phyloP scores from a whole-genome alignment of 2,329 filamentous ascomycete species.

The Didymellaceae sp. region DNA sequence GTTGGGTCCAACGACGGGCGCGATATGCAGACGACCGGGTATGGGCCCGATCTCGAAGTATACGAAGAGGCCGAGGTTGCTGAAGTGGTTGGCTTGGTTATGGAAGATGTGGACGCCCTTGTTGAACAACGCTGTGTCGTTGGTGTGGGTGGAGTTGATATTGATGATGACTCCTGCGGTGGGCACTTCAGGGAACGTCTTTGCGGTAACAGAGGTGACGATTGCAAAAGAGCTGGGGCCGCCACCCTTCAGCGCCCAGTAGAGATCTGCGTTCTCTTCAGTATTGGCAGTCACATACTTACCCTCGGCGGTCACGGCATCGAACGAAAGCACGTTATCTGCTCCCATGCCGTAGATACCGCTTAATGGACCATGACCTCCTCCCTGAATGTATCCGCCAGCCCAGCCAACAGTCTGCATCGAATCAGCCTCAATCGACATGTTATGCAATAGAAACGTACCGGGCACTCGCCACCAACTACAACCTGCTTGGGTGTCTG shows the following conservation, averaged over 20 bases:
- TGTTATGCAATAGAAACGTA: conserved; percentile 13
- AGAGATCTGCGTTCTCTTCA: conserved; percentile 46
- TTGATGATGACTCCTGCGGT: conserved; percentile 43
- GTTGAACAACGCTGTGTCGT: conserved; percentile 36
- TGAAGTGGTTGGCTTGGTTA: conserved; percentile 43
- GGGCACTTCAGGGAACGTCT: conserved; percentile 42
- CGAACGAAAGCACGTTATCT: conserved; percentile 37
- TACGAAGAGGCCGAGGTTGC: conserved; percentile 44
- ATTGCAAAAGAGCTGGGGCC: conserved; percentile 43
- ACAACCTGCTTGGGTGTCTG: conserved; percentile 42
- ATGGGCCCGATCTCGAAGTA: conserved; percentile 42
- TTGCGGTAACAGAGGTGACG: conserved; percentile 41
- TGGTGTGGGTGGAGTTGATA: conserved; percentile 47
- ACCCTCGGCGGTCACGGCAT: conserved; percentile 50
- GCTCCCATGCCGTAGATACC: conserved; percentile 11
- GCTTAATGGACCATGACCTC: conserved; percentile 35
- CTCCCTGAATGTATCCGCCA: conserved; percentile 53
- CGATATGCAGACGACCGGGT: conserved; percentile 38
- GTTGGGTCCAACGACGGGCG: conserved; percentile 43
- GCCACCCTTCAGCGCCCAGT: conserved; percentile 46
- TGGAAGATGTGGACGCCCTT: conserved; percentile 44
- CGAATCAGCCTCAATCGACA: conserved; percentile 3
- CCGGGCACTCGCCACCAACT: conserved; percentile 48
- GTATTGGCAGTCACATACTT: conserved; percentile 39
- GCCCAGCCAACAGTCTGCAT: conserved; percentile 47